Evolutionary conservation across 2,329 filamentous ascomycete genomes (phyloP).

Genomic region (Tolypocladium guangdongense): DNA sequence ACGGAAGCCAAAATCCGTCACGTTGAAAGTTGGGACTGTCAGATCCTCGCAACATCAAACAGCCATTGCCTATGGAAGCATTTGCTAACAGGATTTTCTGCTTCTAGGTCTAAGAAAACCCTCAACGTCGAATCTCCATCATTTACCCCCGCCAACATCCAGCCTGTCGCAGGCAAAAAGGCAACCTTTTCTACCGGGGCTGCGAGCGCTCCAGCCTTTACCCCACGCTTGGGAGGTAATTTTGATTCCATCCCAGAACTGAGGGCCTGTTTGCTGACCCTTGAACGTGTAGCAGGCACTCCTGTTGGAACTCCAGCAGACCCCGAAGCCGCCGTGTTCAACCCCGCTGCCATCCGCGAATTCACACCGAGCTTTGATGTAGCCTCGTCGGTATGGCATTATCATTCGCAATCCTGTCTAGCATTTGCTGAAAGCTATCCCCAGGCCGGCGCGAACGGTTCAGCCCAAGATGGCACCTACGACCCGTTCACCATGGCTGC

Average conservation of each 20-base stretch:
- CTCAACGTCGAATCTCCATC: slow-evolving; percentile 94
- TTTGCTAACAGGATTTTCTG: not conserved
- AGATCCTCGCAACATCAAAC: not conserved
- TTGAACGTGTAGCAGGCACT: slow-evolving; percentile 17
- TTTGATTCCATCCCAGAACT: not conserved
- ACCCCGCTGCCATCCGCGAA: slow-evolving; percentile 45
- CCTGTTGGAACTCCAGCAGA: slow-evolving; percentile 28
- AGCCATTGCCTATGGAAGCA: not conserved
- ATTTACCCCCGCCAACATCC: slow-evolving; percentile 62
- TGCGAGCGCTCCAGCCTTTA: slow-evolving; percentile 80
- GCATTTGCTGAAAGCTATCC: not conserved
- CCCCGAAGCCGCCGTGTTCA: slow-evolving; percentile 36
- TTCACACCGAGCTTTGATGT: slow-evolving; percentile 50
- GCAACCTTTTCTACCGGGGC: slow-evolving; percentile 79
- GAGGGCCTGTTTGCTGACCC: not conserved
- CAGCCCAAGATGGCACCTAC: slow-evolving; percentile 36
- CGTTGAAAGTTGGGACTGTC: not conserved
- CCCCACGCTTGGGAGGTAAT: slow-evolving; percentile 47
- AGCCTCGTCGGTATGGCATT: slow-evolving; percentile 27
- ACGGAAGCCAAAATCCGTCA: not conserved
- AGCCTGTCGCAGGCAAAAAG: slow-evolving; percentile 45
- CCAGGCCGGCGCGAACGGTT: slow-evolving; percentile 34
- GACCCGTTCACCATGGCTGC: slow-evolving; percentile 55
- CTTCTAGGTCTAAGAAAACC: slow-evolving; percentile 51
- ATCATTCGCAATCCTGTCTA: not conserved